These are phyloP conservation scores for Paraphoma chrysanthemicola DNA, from an alignment of 2,329 filamentous ascomycete genomes.

Conservation along the genomic window DNA sequence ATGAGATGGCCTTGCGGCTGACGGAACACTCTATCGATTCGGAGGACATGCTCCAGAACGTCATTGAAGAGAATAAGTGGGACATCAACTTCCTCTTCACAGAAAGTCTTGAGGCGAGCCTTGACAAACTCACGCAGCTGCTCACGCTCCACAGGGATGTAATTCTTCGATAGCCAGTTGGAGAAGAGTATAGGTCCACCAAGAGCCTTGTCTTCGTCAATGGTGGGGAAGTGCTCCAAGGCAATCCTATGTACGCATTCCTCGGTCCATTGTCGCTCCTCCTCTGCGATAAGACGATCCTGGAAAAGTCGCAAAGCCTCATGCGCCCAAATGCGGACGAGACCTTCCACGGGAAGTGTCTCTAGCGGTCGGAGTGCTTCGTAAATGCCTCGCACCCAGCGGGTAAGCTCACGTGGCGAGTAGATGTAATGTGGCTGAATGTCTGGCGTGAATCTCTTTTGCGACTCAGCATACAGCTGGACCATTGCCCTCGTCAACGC, in stretches of 20 bases:
- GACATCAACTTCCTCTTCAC: conserved; percentile 98
- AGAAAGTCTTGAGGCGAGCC: conserved; percentile 95
- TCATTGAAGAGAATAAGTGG: conserved; percentile 99
- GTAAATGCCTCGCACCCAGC: conserved; percentile 97
- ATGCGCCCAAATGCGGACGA: conserved; percentile 97
- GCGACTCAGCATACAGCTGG: conserved; percentile 91
- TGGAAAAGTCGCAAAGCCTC: conserved; percentile 96
- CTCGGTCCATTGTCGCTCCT: conserved; percentile 94
- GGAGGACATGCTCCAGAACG: conserved; percentile 94
- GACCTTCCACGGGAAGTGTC: conserved; percentile 82
- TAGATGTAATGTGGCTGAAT: conserved; percentile 99
- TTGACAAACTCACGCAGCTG: conserved; percentile 97
- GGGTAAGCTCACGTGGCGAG: conserved; percentile 95
- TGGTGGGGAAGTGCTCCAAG: conserved; percentile 90
- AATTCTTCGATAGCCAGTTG: conserved; percentile 99
- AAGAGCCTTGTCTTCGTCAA: conserved; percentile 87
- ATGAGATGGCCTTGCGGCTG: conserved; percentile 98
- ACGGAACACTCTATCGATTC: conserved; percentile 97
- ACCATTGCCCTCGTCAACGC: conserved; percentile 98
- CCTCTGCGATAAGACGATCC: conserved; percentile 92
- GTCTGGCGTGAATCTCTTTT: conserved; percentile 91
- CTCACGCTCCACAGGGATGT: conserved; percentile 94
- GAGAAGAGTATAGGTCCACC: conserved; percentile 96
- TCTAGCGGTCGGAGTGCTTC: conserved; percentile 95
- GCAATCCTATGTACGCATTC: conserved; percentile 87